Evolutionary conservation across 805 yeast species (phyloP).

Genomic region (Blastobotrys americana): DNA sequence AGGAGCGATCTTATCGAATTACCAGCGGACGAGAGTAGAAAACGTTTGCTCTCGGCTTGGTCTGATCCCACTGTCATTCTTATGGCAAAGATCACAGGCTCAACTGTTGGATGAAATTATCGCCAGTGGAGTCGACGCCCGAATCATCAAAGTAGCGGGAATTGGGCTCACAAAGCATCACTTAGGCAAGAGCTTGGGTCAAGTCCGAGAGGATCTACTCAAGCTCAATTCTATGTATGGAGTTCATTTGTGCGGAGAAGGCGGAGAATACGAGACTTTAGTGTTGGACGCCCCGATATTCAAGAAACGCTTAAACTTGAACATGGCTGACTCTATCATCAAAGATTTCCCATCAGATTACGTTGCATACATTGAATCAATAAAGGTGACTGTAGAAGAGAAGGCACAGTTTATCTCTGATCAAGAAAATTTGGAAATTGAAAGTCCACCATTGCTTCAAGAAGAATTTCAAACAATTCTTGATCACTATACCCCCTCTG

Average conservation of each 20-base stretch:
- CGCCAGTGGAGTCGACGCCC: conserved; percentile 59
- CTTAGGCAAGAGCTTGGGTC: conserved; percentile 59
- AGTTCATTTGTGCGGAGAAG: conserved; percentile 96
- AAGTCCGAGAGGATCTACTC: conserved; percentile 51
- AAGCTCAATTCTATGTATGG: conserved; percentile 57
- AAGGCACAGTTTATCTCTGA: too few species aligned
- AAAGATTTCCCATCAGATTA: conserved; percentile 51
- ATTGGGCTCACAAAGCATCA: conserved; percentile 63
- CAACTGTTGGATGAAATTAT: conserved; percentile 81
- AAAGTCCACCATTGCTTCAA: conserved; percentile 26
- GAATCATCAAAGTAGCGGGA: conserved; percentile 89
- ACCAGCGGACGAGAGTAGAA: conserved; percentile 91
- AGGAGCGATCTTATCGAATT: conserved; percentile 94
- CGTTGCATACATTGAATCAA: conserved; percentile 53
- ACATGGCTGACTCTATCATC: conserved; percentile 35
- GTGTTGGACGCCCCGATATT: conserved; percentile 90
- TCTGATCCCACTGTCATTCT: conserved; percentile 60
- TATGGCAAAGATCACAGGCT: conserved; percentile 86
- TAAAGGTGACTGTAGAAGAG: conserved; percentile 44
- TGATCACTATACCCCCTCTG: background rate
- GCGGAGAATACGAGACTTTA: conserved; percentile 94
- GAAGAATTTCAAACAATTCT: conserved; percentile 29
- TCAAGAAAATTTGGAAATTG: conserved; percentile 7
- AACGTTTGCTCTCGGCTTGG: conserved; percentile 73
- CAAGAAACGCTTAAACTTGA: conserved; percentile 42